A percentile compares a stretch with the other conserved stretches of the same genome.
Evolutionary conservation across 2,329 filamentous ascomycete species (phyloP).

Genomic region (Colletotrichum costaricense): DNA sequence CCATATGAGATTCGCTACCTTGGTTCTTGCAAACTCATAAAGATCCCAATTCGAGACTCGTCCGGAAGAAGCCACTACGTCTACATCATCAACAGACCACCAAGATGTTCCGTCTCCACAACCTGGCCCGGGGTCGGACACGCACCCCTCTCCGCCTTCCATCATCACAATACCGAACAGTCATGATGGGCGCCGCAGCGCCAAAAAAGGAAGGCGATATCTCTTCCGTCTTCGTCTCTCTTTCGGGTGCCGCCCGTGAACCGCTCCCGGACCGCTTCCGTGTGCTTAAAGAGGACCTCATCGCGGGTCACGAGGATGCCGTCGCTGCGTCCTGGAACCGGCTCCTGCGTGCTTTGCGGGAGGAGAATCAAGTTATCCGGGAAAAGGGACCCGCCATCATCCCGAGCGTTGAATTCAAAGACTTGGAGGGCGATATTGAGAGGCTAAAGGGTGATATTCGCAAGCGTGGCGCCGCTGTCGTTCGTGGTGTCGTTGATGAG

Average conservation of each 20-base stretch:
- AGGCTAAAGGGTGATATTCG: constrained; percentile 60
- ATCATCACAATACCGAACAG: constrained; percentile 3
- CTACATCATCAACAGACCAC: background rate
- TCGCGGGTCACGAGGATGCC: constrained; percentile 59
- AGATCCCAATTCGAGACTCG: background rate
- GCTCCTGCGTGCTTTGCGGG: constrained; percentile 56
- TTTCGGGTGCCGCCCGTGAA: constrained; percentile 58
- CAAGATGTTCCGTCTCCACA: constrained; percentile 5
- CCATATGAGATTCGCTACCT: too few relatives aligned
- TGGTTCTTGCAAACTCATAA: too few relatives aligned
- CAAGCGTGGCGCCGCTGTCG: constrained; percentile 71
- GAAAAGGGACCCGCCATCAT: constrained; percentile 59
- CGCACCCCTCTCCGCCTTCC: background rate
- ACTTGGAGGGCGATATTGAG: constrained; percentile 53
- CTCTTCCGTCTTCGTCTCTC: constrained; percentile 69
- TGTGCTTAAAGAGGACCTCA: constrained; percentile 64
- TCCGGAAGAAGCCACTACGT: background rate
- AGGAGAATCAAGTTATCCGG: constrained; percentile 61
- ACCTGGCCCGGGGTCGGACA: background rate
- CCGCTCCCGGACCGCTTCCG: constrained; percentile 68
- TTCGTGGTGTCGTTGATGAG: constrained; percentile 74
- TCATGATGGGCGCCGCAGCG: constrained; percentile 26
- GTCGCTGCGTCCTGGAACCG: constrained; percentile 61
- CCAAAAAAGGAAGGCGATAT: constrained; percentile 70
- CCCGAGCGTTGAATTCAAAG: constrained; percentile 61